A percentile compares a stretch with the other conserved stretches of the same genome.
Conservation (phyloP, 129 eudicot species). For the Flaveria sonorensis region DNA sequence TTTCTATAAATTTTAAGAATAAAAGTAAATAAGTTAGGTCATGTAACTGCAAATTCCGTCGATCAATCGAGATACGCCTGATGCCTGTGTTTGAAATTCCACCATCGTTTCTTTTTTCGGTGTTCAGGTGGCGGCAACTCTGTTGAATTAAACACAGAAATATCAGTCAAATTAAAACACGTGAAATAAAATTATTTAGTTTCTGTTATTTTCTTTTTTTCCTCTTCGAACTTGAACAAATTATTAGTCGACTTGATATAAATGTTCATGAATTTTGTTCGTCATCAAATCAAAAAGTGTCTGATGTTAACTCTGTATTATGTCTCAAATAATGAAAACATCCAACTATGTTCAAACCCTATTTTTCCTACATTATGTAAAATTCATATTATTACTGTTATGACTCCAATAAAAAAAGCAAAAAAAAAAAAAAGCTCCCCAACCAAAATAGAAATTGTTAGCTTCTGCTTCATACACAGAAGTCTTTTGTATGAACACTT, state of each 20-base stretch:
- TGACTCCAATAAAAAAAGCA: neutral
- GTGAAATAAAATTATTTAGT: neutral
- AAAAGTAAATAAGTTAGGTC: neutral
- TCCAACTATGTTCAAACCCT: neutral
- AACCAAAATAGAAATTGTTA: neutral
- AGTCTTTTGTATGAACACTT: neutral
- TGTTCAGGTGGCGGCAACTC: slow-evolving; percentile 57
- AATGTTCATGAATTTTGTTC: neutral
- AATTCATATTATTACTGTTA: neutral
- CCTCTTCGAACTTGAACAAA: neutral
- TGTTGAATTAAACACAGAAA: slow-evolving; percentile 30
- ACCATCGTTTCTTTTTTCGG: slow-evolving; percentile 69
- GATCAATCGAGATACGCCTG: slow-evolving; percentile 31
- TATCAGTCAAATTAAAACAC: neutral
- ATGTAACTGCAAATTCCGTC: neutral
- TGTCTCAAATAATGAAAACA: neutral
- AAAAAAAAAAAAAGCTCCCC: neutral
- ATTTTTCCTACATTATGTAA: neutral
- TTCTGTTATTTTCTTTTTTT: neutral
- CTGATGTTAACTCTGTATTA: neutral
- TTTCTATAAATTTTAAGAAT: slow-evolving; percentile 35
- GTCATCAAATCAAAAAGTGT: neutral
- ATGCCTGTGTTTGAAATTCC: slow-evolving; percentile 62
- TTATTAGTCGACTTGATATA: neutral
- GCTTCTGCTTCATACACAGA: neutral